Evolutionary conservation across 805 yeast genomes (phyloP).

Genomic region (Lipomyces yamanashiensis): DNA sequence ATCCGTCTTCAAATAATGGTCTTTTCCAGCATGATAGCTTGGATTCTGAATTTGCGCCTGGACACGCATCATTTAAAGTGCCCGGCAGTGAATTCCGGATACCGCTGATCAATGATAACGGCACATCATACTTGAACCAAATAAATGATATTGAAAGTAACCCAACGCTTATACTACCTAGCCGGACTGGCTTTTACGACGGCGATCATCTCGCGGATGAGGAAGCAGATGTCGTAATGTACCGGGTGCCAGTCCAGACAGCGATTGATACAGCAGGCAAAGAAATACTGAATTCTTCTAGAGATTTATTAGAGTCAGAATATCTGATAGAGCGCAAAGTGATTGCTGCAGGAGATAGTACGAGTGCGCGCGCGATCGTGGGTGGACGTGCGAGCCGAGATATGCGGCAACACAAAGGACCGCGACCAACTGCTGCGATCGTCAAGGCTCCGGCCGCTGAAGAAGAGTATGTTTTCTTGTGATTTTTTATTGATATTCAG

Average conservation of each 20-base stretch:
- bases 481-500: not conserved
- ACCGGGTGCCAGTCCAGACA: conserved; percentile 18
- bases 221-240: conserved; percentile 8
- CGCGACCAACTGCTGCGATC: conserved; percentile 17
- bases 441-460: not conserved
- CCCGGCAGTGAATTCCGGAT: not conserved
- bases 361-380: conserved; percentile 15
- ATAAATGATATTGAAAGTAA: not conserved
- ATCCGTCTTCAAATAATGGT: not conserved
- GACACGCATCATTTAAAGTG: not conserved
- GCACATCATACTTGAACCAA: not conserved
- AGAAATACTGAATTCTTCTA: not conserved
- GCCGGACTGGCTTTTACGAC: conserved; percentile 16
- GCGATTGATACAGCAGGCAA: not conserved
- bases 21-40: not conserved
- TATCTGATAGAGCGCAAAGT: conserved; percentile 1
- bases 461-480: not conserved
- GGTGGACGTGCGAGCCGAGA: conserved; percentile 30
- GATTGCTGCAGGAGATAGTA: conserved; percentile 15
- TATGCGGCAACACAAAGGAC: conserved; percentile 11
- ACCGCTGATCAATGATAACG: not conserved
- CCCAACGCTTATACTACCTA: conserved; percentile 3
- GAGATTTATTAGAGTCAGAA: not conserved
- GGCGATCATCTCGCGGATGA: not conserved
- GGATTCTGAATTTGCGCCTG: not conserved